Evolutionary conservation across 2,329 filamentous ascomycete genomes (phyloP), one percentile per base, ranked within the genome.

Genomic region (Sporothrix brunneoviolacea): DNA sequence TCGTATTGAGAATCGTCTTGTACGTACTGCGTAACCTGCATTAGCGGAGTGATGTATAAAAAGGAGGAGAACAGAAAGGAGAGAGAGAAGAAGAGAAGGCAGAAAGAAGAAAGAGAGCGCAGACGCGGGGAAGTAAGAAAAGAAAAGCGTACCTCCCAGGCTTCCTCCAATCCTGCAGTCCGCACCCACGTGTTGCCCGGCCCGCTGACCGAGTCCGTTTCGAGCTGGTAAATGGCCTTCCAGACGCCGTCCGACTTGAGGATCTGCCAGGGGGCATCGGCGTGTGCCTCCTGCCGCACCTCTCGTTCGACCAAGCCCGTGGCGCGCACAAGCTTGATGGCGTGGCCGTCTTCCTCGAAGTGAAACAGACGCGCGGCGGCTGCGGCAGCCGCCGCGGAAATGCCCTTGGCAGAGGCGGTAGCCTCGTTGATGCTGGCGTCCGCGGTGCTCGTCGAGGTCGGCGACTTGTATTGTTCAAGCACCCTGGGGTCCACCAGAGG

Each of bases 281-380:
- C 60, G 57, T 70, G 84, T 36, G 38, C 27, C 3, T 37, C 19
- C 18, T 38, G 18, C 42, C 24, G 44, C 10, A 64, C 46, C 74
- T 76, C 1, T 75, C 60, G 28, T 71, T 62, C 62, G 84, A 73
- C 1, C 80, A 88, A 59, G 4, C 77, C 76, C 16, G 93, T 65
- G 2, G 88, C 83, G 28, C 90, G 73, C 8, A 84, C 73, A 5
- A 94, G 68, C 66, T 96, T 96, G 48, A 83, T 74, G 9, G 81
- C 74, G 67, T 97, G 91, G 0, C 91, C 90, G 65, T 96, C 90
- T 57, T 95, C 91, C 0, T 74, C 61, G 30, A 77, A 61, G 9
- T 55, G 54, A 52, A 74, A 70, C 16, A 82, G 63, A 9, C 73
- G 67, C 1, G 70, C 62, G 7, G 79, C 64, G 3, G 80, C 64